These are phyloP conservation scores for Ceratocystis lukuohia DNA, from an alignment of 2,329 filamentous ascomycete species.

Conservation along the genomic window DNA sequence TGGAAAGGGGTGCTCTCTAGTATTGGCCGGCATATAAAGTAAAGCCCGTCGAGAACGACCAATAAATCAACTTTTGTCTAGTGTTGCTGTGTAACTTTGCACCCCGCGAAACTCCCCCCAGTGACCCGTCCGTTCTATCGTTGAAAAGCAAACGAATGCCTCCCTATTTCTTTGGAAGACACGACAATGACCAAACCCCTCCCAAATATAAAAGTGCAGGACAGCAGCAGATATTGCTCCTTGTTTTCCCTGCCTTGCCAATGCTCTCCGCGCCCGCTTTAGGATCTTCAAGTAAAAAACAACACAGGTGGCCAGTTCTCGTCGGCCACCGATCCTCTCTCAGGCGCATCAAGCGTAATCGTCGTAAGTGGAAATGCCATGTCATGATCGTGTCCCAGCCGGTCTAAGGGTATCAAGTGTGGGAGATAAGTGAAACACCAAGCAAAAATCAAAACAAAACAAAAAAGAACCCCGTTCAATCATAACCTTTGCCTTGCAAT, in stretches of 20 bases:
- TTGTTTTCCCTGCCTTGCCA: conserved; percentile 15
- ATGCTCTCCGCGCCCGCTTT: conserved; percentile 20
- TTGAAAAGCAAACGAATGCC: conserved; percentile 28
- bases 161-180: conserved; percentile 26
- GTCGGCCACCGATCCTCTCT: conserved; percentile 18
- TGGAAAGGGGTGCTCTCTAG: conserved; percentile 17
- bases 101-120: conserved; percentile 24
- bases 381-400: conserved; percentile 22
- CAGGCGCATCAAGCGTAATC: conserved; percentile 20
- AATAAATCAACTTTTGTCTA: conserved; percentile 58
- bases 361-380: conserved; percentile 20
- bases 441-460: conserved; percentile 23
- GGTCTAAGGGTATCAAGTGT: conserved; percentile 24
- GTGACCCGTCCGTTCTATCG: conserved; percentile 30
- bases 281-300: conserved; percentile 18
- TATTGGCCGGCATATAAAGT: not conserved
- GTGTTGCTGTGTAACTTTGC: conserved; percentile 26
- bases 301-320: conserved; percentile 13
- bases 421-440: conserved; percentile 20
- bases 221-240: conserved; percentile 7
- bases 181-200: conserved; percentile 22
- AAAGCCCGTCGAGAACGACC: conserved; percentile 30
- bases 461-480: conserved; percentile 22
- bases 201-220: conserved; percentile 17
- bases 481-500: conserved; percentile 19